Percentiles rank a stretch among this genome's conserved stretches.
phyloP scores from a whole-genome alignment of 768 basidiomycete species.

The Suillus subalutaceus region DNA sequence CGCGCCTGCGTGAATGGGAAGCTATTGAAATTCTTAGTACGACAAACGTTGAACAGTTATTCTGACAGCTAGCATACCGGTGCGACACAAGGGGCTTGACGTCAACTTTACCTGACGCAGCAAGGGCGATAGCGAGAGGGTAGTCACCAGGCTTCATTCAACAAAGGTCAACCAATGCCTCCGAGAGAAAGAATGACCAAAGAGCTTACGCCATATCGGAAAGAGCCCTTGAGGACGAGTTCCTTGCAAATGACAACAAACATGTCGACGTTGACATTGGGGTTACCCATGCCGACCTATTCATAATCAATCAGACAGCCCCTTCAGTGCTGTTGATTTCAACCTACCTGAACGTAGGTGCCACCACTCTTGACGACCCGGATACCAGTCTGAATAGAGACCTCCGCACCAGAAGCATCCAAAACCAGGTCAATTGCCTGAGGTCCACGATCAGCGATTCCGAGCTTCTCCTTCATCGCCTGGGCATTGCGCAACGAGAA shows the following conservation, averaged over 20 bases:
- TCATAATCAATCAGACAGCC: slow-evolving; percentile 8
- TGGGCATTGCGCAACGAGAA: slow-evolving; percentile 77
- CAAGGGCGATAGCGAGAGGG: slow-evolving; percentile 81
- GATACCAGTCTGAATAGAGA: slow-evolving; percentile 86
- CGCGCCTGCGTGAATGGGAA: slow-evolving; percentile 78
- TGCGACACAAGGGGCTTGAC: slow-evolving; percentile 90
- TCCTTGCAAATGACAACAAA: slow-evolving; percentile 75
- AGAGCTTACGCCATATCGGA: slow-evolving; percentile 76
- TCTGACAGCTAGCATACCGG: slow-evolving; percentile 45
- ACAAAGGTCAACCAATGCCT: slow-evolving; percentile 3
- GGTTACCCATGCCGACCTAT: slow-evolving; percentile 85
- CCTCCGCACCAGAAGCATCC: slow-evolving; percentile 92
- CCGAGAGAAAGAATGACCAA: slow-evolving; percentile 6
- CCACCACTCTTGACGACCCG: slow-evolving; percentile 78
- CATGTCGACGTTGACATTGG: slow-evolving; percentile 76
- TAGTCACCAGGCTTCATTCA: slow-evolving; percentile 76
- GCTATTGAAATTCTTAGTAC: slow-evolving; percentile 36
- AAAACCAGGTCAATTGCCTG: slow-evolving; percentile 82
- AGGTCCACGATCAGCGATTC: slow-evolving; percentile 70
- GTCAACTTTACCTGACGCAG: slow-evolving; percentile 79
- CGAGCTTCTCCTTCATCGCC: slow-evolving; percentile 64
- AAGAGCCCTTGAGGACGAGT: slow-evolving; percentile 83
- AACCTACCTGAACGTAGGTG: slow-evolving; percentile 63
- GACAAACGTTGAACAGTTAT: slow-evolving; percentile 17
- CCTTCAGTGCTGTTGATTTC: slow-evolving; percentile 1